Evolutionary conservation across 2,329 filamentous ascomycete species (phyloP), one percentile per base, ranked within the genome.

Genomic region (Onygena corvina): DNA sequence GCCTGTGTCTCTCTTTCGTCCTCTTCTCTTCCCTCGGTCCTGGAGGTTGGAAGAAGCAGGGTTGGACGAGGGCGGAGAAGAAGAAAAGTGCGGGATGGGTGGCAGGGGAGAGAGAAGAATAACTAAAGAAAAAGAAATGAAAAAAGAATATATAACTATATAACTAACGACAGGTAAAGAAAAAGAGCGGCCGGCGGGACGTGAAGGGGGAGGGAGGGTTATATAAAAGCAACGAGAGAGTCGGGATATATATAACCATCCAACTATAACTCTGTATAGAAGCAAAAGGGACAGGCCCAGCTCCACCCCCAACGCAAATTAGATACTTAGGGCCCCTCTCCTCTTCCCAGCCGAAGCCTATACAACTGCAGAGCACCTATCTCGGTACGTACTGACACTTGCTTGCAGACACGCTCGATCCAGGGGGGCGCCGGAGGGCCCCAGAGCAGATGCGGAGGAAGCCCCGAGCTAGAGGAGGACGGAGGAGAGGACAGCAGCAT

Each of bases 51-150:
- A 31, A 31, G 30, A 31, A n/a, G 30, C 7, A 31, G 45, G 29
- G 16, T 8, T 8, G 23, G 23, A 31, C 21, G 30, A 46, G 25
- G 36, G 44, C 44, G 48, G 33, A 45, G 48, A 49, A 42, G 47
- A 49, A 36, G 47, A 49, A 49, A 30, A 36, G 38, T 33, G 21
- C 34, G 27, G 46, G 30, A 30, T 14, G 16, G 31, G 9, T 14
- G 48, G 21, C 31, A 23, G 29, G 21, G 23, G 16, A 48, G 42
- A 33, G 47, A 50, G 20, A 40, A 33, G 34, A 42, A 35, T 11
- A 11, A 30, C 38, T 36, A 27, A 31, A 46, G 29, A 49, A 31
- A 49, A 23, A 35, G 31, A 30, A 30, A 33, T 30, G 27, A 42
- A 42, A 20, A 21, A 25, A 42, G 16, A 27, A 11, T n/a, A 20